Percentiles rank a stretch among this genome's conserved stretches.
Evolutionary conservation across 2,329 filamentous ascomycete genomes (phyloP).

Genomic region (Aspergillus aculeatus): DNA sequence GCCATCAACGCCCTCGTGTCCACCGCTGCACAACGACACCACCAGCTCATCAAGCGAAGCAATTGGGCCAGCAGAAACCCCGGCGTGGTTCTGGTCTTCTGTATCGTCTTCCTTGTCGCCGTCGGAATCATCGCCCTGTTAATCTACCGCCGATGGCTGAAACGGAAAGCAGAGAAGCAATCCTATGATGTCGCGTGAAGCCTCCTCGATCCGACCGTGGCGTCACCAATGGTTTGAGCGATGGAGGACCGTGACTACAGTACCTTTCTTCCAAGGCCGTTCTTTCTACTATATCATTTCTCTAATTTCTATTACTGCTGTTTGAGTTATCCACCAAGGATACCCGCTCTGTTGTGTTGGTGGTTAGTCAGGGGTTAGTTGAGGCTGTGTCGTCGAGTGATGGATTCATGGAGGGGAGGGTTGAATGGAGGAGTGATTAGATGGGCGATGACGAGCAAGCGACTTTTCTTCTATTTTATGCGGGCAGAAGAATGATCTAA

Average conservation of each 20-base stretch:
- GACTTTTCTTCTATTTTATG: background rate
- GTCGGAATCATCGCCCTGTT: constrained; percentile 53
- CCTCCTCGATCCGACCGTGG: no score
- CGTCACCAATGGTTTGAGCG: background rate
- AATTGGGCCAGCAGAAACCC: constrained; percentile 60
- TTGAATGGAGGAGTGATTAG: background rate
- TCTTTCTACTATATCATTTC: background rate
- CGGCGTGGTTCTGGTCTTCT: constrained; percentile 63
- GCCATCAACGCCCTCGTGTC: constrained; percentile 27
- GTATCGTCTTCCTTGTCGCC: constrained; percentile 58
- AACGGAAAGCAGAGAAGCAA: constrained; percentile 28
- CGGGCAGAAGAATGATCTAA: background rate
- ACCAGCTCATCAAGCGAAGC: constrained; percentile 39
- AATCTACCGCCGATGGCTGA: constrained; percentile 46
- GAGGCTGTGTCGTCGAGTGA: background rate
- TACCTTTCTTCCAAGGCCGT: background rate
- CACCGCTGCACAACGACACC: constrained; percentile 17
- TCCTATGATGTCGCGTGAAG: constrained; percentile 14
- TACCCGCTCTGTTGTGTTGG: constrained; percentile 1
- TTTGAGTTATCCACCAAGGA: background rate
- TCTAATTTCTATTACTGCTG: background rate
- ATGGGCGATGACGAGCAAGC: background rate
- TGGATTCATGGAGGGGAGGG: no score
- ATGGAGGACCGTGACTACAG: background rate
- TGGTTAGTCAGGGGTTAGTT: background rate